These are phyloP conservation scores for Massariosphaeria phaeospora DNA, from an alignment of 495 filamentous ascomycete genomes.

Conservation along the genomic window DNA sequence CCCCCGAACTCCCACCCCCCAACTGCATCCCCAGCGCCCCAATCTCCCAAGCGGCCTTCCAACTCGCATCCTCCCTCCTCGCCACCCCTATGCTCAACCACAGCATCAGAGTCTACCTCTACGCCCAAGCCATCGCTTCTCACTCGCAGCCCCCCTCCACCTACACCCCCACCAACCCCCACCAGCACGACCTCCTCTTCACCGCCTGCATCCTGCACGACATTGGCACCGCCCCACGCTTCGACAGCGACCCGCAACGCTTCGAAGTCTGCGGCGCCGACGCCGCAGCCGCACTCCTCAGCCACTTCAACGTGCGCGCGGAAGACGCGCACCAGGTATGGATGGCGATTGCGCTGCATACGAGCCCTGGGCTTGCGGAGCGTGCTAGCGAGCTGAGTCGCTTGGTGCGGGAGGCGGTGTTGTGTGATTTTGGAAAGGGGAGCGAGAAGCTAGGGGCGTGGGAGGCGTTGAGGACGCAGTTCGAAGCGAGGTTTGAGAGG, in stretches of 20 bases:
- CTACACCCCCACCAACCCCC: constrained; percentile 21
- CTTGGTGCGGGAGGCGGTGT: constrained; percentile 41
- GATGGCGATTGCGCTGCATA: constrained; percentile 47
- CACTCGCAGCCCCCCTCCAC: constrained; percentile 14
- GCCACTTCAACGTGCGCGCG: constrained; percentile 31
- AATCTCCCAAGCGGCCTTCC: too few relatives aligned
- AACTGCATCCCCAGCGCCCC: too few relatives aligned
- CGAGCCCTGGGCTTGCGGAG: constrained; percentile 45
- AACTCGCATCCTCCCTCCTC: constrained; percentile 24
- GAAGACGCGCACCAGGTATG: constrained; percentile 42
- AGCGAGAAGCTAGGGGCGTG: neutral
- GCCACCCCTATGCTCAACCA: constrained; percentile 46
- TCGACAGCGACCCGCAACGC: constrained; percentile 42
- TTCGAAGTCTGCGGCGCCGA: constrained; percentile 50
- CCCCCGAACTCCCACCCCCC: too few relatives aligned
- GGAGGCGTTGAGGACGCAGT: constrained; percentile 12
- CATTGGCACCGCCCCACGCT: constrained; percentile 37
- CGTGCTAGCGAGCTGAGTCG: constrained; percentile 40
- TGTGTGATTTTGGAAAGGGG: constrained; percentile 43
- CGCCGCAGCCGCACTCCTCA: constrained; percentile 39
- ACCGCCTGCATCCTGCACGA: constrained; percentile 47
- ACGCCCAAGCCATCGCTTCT: constrained; percentile 38
- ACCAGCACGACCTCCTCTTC: constrained; percentile 22
- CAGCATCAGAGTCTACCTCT: constrained; percentile 46
- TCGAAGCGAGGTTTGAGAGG: constrained; percentile 39